Evolutionary conservation across 139 green algal species (phyloP), one percentile per base, ranked within the genome.

Genomic region (Chlorella sp.): DNA sequence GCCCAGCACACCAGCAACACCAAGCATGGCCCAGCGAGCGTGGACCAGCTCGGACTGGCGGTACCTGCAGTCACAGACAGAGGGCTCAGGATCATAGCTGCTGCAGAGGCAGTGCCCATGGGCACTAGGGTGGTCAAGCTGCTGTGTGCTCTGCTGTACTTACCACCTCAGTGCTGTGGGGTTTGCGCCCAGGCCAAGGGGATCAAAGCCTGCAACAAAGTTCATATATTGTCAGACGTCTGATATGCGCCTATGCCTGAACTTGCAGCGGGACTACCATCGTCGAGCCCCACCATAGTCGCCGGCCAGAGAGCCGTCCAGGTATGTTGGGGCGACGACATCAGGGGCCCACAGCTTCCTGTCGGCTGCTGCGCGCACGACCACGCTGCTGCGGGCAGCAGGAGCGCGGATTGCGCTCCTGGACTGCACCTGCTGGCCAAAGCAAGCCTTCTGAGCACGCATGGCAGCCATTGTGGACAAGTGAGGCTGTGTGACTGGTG

Each of bases 121-220:
- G n/a, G n/a, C n/a, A n/a, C n/a, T n/a, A n/a, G n/a, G n/a, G n/a
- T n/a, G n/a, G n/a, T n/a, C n/a, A n/a, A n/a, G n/a, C n/a, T n/a
- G n/a, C n/a, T n/a, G n/a, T n/a, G n/a, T n/a, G n/a, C n/a, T n/a
- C n/a, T n/a, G 60, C 60, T 31, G 60, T 31, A n/a, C 62, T 42
- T 92, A 95, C 87, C 91, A 95, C 35, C 82, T 74, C 29, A 97
- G 89, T 1, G 90, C 87, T 4, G 76, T 64, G 23, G 85, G 82
- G 78, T 95, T 81, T 49, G 61, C 71, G 61, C 81, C 89, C 42
- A 95, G 87, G 50, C 78, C 79, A 17, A 93, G 77, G 32, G 89
- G 90, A 73, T 94, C 90, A n/a, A n/a, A n/a, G n/a, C n/a, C n/a
- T n/a, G n/a, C n/a, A n/a, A n/a, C n/a, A n/a, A n/a, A n/a, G n/a